Conservation (phyloP, 805 yeast genomes). For the Pichia insulana region DNA sequence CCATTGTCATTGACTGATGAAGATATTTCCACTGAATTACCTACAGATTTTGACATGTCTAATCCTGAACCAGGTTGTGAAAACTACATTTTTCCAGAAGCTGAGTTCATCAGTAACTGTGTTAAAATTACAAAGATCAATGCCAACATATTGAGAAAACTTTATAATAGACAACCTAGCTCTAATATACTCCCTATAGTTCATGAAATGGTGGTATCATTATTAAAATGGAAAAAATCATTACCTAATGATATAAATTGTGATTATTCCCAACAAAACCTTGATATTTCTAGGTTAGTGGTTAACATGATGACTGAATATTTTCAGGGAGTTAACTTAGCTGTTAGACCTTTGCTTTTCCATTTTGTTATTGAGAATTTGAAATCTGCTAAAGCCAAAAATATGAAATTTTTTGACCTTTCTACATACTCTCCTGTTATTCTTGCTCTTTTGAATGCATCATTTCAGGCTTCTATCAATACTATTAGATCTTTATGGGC, state of each 20-base stretch:
- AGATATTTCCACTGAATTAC: constrained; percentile 70
- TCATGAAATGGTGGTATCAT: constrained; percentile 56
- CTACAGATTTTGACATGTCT: constrained; percentile 61
- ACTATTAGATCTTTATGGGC: constrained; percentile 70
- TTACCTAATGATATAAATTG: constrained; percentile 58
- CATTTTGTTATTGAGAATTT: constrained; percentile 67
- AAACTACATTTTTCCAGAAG: constrained; percentile 67
- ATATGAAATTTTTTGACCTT: constrained; percentile 47
- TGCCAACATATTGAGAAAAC: constrained; percentile 58
- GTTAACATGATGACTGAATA: constrained; percentile 77
- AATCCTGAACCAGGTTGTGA: constrained; percentile 52
- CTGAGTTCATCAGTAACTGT: constrained; percentile 68
- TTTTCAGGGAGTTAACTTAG: constrained; percentile 73
- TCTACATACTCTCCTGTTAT: constrained; percentile 61
- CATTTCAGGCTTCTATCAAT: constrained; percentile 74
- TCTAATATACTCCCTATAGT: constrained; percentile 69
- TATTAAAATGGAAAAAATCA: constrained; percentile 58
- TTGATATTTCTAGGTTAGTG: constrained; percentile 54
- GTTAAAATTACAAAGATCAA: constrained; percentile 73
- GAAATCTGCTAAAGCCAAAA: constrained; percentile 27
- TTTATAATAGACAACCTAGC: constrained; percentile 69
- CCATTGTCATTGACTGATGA: constrained; percentile 75
- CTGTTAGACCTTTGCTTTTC: constrained; percentile 67
- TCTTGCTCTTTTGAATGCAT: constrained; percentile 61
- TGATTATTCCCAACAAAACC: constrained; percentile 45